phyloP scores from a whole-genome alignment of 2,329 filamentous ascomycete genomes.

The Didymella lethalis region DNA sequence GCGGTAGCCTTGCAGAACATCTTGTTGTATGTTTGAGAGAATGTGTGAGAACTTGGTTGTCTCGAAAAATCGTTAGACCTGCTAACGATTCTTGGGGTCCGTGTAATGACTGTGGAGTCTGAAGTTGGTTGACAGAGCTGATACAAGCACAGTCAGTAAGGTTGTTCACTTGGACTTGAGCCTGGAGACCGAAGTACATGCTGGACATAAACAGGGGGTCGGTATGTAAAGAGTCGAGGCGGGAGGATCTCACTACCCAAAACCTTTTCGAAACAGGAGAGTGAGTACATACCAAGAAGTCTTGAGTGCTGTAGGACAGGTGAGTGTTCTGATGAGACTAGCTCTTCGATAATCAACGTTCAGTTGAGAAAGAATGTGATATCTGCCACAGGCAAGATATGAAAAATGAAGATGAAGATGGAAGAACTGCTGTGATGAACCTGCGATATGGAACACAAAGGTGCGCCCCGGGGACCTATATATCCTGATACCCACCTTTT shows the following conservation, averaged over 20 bases:
- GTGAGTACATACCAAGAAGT: conserved; percentile 19
- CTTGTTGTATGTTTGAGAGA: conserved; percentile 44
- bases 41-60: conserved; percentile 23
- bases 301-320: conserved; percentile 13
- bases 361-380: conserved; percentile 43
- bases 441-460: conserved; percentile 30
- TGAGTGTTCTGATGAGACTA: conserved; percentile 28
- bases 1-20: conserved; percentile 62
- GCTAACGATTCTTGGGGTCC: conserved; percentile 43
- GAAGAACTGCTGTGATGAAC: conserved; percentile 37
- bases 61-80: conserved; percentile 49
- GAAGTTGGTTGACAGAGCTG: conserved; percentile 16
- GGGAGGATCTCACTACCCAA: conserved; percentile 1
- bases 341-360: conserved; percentile 32
- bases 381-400: conserved; percentile 50
- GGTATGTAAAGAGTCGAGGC: neutral
- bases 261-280: conserved; percentile 15
- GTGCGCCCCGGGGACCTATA: conserved; percentile 37
- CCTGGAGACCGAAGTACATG: neutral
- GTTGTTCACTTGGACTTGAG: neutral
- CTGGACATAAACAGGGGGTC: conserved; percentile 10
- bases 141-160: conserved; percentile 10
- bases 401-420: conserved; percentile 32
- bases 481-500: conserved; percentile 25
- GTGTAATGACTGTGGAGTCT: conserved; percentile 26